Evolutionary conservation across 148 eudicot species (phyloP), one percentile per base, ranked within the genome.

Genomic region (Arbutus unedo): DNA sequence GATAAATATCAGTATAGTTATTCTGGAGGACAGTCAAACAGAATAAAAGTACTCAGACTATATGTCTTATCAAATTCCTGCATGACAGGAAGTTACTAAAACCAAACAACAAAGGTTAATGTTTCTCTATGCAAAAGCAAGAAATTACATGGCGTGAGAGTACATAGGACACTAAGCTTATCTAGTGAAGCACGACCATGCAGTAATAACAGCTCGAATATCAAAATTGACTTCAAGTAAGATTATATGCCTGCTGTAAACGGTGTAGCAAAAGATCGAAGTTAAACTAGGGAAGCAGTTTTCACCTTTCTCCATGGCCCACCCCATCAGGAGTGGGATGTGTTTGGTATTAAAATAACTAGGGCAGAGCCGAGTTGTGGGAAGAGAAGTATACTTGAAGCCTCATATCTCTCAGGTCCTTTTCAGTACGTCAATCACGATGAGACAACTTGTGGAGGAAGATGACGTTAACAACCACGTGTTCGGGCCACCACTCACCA

Each of bases 21-120:
- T n/a, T 11, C 16, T 8, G 31, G 75, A 48, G 57, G 43, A 41
- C 68, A 14, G 54, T 55, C 11, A 16, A 82, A 75, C 51, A 47
- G 8, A 82, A 59, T 43, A 62, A 45, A 76, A 23, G 6, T 8
- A 59, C 16, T 75, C 59, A 44, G 53, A 72, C 4, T 45, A 31
- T 23, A 49, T 60, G 44, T 81, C 50, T 51, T 16, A 38, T 72
- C 50, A 82, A 25, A 15, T 38, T 60, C 38, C 62, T 49, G 21
- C 50, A 48, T 6, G 9, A 15, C 55, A 83, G 31, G 14, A 77
- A 68, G 59, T 77, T 83, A 53, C 77, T 70, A 49, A 64, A 67
- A 82, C 13, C 79, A 23, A 82, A 6, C 45, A 15, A 62, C 68
- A 48, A 14, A 79, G 64, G 6, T 6, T 59, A 16, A 59, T 79